Evolutionary conservation across 352 stramenopile species (phyloP).

Genomic region (Globisporangium cystogenes): DNA sequence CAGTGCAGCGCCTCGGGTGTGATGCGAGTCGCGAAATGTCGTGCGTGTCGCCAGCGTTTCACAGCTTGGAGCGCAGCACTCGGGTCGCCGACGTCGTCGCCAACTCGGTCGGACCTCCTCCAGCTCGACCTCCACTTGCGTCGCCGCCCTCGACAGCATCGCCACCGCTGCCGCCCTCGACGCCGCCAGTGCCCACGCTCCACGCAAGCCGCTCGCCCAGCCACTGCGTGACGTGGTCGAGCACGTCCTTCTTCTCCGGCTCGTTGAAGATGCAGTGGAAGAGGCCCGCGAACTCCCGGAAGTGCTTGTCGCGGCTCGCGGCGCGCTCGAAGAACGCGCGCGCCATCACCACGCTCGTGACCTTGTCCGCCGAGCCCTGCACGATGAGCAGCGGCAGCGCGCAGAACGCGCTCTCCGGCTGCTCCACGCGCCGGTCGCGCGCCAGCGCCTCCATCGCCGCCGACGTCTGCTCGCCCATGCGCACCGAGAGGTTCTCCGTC

Average conservation of each 20-base stretch:
- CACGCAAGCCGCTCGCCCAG: slow-evolving; percentile 7
- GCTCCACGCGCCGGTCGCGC: slow-evolving; percentile 6
- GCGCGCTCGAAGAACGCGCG: slow-evolving; percentile 19
- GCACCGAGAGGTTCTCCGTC: slow-evolving; percentile 32
- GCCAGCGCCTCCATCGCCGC: slow-evolving; percentile 18
- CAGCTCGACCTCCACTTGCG: too few species aligned
- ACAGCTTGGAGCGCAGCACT: too few species aligned
- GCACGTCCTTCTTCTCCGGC: slow-evolving; percentile 20
- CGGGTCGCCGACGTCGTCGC: too few species aligned
- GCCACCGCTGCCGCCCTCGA: too few species aligned
- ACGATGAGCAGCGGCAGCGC: slow-evolving; percentile 23
- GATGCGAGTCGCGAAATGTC: too few species aligned
- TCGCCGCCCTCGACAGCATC: too few species aligned
- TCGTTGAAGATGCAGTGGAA: slow-evolving; percentile 38
- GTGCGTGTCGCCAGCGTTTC: too few species aligned
- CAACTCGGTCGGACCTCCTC: too few species aligned
- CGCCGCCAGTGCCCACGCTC: too few species aligned
- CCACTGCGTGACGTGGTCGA: slow-evolving; percentile 27
- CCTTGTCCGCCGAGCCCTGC: slow-evolving; percentile 23
- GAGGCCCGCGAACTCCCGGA: slow-evolving; percentile 24
- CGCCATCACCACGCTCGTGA: slow-evolving; percentile 20
- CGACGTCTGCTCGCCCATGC: slow-evolving; percentile 28
- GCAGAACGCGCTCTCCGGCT: slow-evolving; percentile 18
- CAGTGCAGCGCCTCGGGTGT: too few species aligned
- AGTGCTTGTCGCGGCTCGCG: slow-evolving; percentile 27